Evolutionary conservation across 176 grass and related monocot genomes (phyloP).

Genomic region (Ampelocalamus luodianensis): DNA sequence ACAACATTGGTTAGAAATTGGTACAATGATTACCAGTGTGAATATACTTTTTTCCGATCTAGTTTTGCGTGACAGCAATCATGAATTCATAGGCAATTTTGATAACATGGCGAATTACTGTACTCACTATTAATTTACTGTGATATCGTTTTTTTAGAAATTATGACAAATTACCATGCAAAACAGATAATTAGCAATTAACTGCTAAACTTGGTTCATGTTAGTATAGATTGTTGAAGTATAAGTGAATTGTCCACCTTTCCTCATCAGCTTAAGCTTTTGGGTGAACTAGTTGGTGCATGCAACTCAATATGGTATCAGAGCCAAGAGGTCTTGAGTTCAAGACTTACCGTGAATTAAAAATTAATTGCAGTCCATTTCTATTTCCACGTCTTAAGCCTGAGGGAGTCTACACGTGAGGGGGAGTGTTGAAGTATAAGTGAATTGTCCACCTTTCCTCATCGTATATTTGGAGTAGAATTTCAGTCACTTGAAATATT

Average conservation of each 20-base stretch:
- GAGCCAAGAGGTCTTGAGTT: too few relatives aligned
- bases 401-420: too few relatives aligned
- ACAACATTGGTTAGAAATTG: not conserved
- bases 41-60: not conserved
- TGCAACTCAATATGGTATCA: too few relatives aligned
- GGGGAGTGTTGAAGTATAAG: too few relatives aligned
- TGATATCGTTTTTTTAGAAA: slow-evolving; percentile 6
- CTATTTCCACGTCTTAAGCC: too few relatives aligned
- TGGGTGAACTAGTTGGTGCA: too few relatives aligned
- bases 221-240: too few relatives aligned
- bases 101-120: slow-evolving; percentile 24
- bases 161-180: slow-evolving; percentile 6
- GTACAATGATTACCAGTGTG: not conserved
- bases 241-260: too few relatives aligned
- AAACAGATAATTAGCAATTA: slow-evolving; percentile 35
- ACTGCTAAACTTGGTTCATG: slow-evolving; percentile 9
- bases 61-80: slow-evolving; percentile 24
- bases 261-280: too few relatives aligned
- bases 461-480: not conserved
- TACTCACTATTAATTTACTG: slow-evolving; percentile 24
- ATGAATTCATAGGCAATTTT: slow-evolving; percentile 11
- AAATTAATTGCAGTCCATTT: too few relatives aligned
- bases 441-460: too few relatives aligned
- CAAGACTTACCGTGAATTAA: too few relatives aligned
- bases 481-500: slow-evolving; percentile 11